Base-by-base conservation (phyloP, 2,329 filamentous ascomycete genomes). In the Alternaria tenuissima region DNA sequence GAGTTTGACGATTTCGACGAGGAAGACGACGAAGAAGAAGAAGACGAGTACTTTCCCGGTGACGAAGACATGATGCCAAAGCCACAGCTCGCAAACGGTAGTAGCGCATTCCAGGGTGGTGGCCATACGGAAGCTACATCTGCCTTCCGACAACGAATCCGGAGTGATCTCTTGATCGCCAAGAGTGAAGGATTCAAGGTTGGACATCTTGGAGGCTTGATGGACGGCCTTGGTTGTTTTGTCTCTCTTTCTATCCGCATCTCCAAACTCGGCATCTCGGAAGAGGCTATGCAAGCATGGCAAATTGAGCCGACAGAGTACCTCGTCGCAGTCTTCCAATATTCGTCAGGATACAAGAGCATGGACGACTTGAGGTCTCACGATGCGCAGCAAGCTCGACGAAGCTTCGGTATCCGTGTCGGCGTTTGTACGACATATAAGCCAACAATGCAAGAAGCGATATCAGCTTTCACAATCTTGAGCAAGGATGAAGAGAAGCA, bases 271-370 rank as follows among this genome's bases (percentile, higher is more conserved):
- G 88, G 86, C 0, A 86, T 97, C 12, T 90, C 91, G 0, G 84
- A 89, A 38, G 91, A 94, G 70, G 89, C 88, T 0, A 86, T 92
- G 77, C 84, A 90, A 70, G 91, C 93, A 1, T 97, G 93, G 93
- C 85, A 89, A 61, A 76, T 97, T 11, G 78, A 85, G 14, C 78
- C 83, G 0, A 78, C 82, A 0, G 89, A 93, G 34, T 94, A 94
- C 70, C 76, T 96, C 39, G 85, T 94, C 5, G 81, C 96, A 5
- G 81, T 97, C 22, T 84, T 95, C 43, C 85, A 85, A 36, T 91
- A 91, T 65, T 79, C 83, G 0, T 76, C 78, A n/a, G 83, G 81
- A 0, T 96, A 96, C 76, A 83, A 82, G 32, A 80, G 81, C 3
- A 80, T 91, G 49, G 84, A 89, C 16, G 74, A 85, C 0, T 74